Base-by-base conservation (phyloP, 2,329 filamentous ascomycete species). In the Didymellaceae sp. region DNA sequence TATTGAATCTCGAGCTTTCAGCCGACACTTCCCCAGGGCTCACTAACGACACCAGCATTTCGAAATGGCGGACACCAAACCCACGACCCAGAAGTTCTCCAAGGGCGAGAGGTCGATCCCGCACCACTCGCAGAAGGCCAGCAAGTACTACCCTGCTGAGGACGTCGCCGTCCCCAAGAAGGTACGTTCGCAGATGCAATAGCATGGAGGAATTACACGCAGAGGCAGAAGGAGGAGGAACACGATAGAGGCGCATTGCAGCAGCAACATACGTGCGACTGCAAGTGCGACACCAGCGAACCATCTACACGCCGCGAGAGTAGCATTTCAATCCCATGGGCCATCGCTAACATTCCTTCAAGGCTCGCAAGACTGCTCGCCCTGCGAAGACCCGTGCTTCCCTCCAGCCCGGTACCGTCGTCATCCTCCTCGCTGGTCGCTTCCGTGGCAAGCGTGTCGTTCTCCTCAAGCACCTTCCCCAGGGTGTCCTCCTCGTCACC, bases 401-500 rank as follows among this genome's bases (percentile, higher is more conserved):
- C 68, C 92, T 99, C 75, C 85, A 91, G 81, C 93, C 94, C 76
- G 94, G 94, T 75, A 90, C 91, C 78, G 86, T 99, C 77, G 90
- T 99, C 77, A 99, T 99, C 82, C 91, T 99, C 78, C 91, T 99
- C 77, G 94, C 94, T 79, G 94, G 94, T 75, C 94, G 94, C 76
- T 99, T 97, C 91, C 93, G 94, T 74, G 94, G 94, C 86, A 99
- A 99, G 91, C 94, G 94, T 78, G 94, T 99, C 75, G 85, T 99
- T 75, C 91, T 97, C 82, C 89, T 99, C 79, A 97, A 97, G 88
- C 86, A 88, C 80, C 92, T 99, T 75, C 85, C 90, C 76, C 91
- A 97, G 84, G 94, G 94, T 82, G 91, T 97, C 67, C 91, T 99
- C 79, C 91, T 99, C 78, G 91, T 99, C 74, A 99, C 94, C 77